Evolutionary conservation across 345 rosid species (phyloP).

Genomic region (Noccaea caerulescens): DNA sequence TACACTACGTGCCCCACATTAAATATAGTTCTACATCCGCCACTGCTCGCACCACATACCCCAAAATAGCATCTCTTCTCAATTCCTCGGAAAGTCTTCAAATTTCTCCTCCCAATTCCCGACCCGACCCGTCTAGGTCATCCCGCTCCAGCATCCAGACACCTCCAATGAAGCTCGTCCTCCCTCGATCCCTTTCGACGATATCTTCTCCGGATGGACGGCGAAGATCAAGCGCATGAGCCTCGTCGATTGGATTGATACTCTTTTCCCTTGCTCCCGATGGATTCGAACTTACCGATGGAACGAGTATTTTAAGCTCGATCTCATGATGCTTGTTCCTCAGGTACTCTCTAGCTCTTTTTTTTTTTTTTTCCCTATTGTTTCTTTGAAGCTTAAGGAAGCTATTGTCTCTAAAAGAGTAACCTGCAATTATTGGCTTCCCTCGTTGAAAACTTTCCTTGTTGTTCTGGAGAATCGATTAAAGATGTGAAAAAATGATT

Average conservation of each 20-base stretch:
- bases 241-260: constrained; percentile 60
- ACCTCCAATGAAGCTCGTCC: constrained; percentile 43
- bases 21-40: no score
- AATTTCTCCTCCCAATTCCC: no score
- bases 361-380: not conserved
- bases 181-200: constrained; percentile 41
- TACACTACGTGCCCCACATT: no score
- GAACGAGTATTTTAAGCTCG: constrained; percentile 77
- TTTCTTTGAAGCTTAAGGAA: constrained; percentile 11
- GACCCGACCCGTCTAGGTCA: constrained; percentile 73
- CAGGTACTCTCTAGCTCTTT: constrained; percentile 57
- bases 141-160: constrained; percentile 77
- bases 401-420: not conserved
- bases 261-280: constrained; percentile 74
- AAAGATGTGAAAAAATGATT: not conserved
- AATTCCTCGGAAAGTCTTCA: no score
- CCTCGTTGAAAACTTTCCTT: not conserved
- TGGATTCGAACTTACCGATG: constrained; percentile 87
- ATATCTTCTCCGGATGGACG: constrained; percentile 51
- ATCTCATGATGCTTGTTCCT: constrained; percentile 99
- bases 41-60: no score
- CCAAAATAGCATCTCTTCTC: not conserved
- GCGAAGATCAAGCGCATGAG: constrained; percentile 60
- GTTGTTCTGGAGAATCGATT: not conserved
- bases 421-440: not conserved